A percentile compares a stretch with the other conserved stretches of the same genome.
Conservation (phyloP, 2,329 filamentous ascomycete species). For the Phialemonium atrogriseum region DNA sequence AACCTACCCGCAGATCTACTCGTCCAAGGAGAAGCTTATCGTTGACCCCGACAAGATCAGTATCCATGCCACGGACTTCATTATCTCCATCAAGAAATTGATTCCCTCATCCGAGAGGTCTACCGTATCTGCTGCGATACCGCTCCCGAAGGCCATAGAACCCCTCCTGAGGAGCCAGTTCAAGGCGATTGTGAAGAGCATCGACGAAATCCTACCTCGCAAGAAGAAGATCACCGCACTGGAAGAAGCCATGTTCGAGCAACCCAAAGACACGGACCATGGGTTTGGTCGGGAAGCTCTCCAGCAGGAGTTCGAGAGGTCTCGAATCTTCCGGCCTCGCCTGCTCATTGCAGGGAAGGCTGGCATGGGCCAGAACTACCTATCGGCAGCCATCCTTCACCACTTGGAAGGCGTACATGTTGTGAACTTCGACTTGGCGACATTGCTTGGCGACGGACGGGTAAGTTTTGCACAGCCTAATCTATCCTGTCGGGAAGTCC, state of each 20-base stretch:
- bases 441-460: slow-evolving; percentile 74
- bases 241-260: slow-evolving; percentile 88
- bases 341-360: slow-evolving; percentile 72
- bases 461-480: slow-evolving; percentile 32
- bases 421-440: slow-evolving; percentile 87
- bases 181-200: slow-evolving; percentile 53
- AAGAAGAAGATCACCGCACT: slow-evolving; percentile 82
- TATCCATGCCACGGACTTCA: slow-evolving; percentile 89
- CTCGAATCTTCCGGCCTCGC: slow-evolving; percentile 80
- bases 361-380: slow-evolving; percentile 91
- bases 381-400: slow-evolving; percentile 77
- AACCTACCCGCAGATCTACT: slow-evolving; percentile 94
- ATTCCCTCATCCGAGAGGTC: slow-evolving; percentile 91
- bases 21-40: slow-evolving; percentile 77
- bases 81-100: slow-evolving; percentile 94
- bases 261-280: slow-evolving; percentile 70
- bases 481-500: neutral
- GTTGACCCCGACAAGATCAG: slow-evolving; percentile 80
- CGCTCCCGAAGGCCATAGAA: slow-evolving; percentile 71
- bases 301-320: slow-evolving; percentile 72
- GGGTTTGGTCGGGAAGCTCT: slow-evolving; percentile 79
- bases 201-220: slow-evolving; percentile 73
- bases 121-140: slow-evolving; percentile 72
- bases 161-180: slow-evolving; percentile 73
- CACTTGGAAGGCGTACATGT: slow-evolving; percentile 92